A percentile compares a stretch with the other conserved stretches of the same genome.
phyloP scores from a whole-genome alignment of 176 grass and related monocot species.

The Lolium perenne region DNA sequence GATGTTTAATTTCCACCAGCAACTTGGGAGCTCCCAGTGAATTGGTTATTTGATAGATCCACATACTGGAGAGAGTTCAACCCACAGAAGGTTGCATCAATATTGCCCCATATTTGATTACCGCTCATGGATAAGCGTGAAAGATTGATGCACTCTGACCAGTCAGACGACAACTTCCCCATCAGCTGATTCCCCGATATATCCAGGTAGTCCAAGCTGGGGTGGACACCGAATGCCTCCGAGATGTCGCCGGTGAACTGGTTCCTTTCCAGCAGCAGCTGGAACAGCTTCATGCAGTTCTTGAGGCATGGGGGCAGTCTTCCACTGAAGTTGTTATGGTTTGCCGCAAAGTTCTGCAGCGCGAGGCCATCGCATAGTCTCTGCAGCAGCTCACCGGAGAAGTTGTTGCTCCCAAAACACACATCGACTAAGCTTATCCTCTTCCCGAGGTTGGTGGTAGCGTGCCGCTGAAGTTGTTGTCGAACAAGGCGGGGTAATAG shows the following conservation, averaged over 20 bases:
- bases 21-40: conserved; percentile 11
- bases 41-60: not conserved
- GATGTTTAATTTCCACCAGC: not conserved
- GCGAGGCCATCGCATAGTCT: conserved; percentile 43
- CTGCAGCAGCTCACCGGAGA: conserved; percentile 50
- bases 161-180: conserved; percentile 54
- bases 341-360: conserved; percentile 47
- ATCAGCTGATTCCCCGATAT: conserved; percentile 61
- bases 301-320: conserved; percentile 62
- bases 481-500: conserved; percentile 38
- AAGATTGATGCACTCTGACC: conserved; percentile 59
- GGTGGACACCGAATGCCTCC: conserved; percentile 66
- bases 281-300: conserved; percentile 42
- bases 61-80: not conserved
- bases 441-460: conserved; percentile 61
- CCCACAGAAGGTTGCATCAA: conserved; percentile 41
- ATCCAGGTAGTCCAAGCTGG: conserved; percentile 57
- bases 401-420: conserved; percentile 52
- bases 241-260: conserved; percentile 73
- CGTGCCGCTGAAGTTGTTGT: conserved; percentile 57
- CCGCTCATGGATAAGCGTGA: conserved; percentile 48
- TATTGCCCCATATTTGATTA: conserved; percentile 46
- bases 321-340: conserved; percentile 63
- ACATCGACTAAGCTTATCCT: conserved; percentile 31
- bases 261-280: conserved; percentile 64